Base-by-base conservation (phyloP, 192 early-diverging fungal species). In the Linnemannia zychae region DNA sequence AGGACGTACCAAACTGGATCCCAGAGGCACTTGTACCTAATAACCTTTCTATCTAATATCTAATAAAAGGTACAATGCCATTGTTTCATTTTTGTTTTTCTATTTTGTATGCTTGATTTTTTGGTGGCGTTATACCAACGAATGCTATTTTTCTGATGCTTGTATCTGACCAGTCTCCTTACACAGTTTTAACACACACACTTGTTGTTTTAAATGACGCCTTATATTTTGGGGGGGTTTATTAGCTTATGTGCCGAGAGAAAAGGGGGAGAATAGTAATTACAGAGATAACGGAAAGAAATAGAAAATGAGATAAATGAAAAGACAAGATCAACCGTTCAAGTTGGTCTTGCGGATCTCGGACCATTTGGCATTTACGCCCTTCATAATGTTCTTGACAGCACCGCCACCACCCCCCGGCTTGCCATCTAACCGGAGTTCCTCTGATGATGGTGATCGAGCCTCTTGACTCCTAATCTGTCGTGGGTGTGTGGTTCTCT, bases 311-410 rank as follows among this genome's bases (percentile, higher is more conserved):
- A 18, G 17, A 52, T 0, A 52, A 52, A 52, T 17, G 50, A n/a
- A 57, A 24, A 57, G 50, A 57, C 6, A 22, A 28, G 3, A 15
- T 72, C 47, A 72, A n/a, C n/a, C n/a, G 46, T 72, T 71, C 46
- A 78, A 16, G 24, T 68, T 52, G 2, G 79, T 44, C n/a, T 81
- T 81, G 28, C 67, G 67, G 36, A 81, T 80, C 50, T 81, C 79
- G 12, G 79, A 75, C 79, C 72, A 81, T 36, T 81, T 80, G 60
- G 78, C 78, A 66, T 80, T 81, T 38, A 81, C 69, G 4, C 79
- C 79, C 40, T 81, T 81, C 79, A 81, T 81, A 22, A 81, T 75
- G n/a, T 12, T 38, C 73, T 75, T 81, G 31, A 81, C 79, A 9
- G 33, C 57, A 7, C 77, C 72, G 57, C 57, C 57, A 69, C 79